These are phyloP conservation scores for Hemileccinum rubropunctum DNA, from an alignment of 768 basidiomycete species.

Conservation along the genomic window DNA sequence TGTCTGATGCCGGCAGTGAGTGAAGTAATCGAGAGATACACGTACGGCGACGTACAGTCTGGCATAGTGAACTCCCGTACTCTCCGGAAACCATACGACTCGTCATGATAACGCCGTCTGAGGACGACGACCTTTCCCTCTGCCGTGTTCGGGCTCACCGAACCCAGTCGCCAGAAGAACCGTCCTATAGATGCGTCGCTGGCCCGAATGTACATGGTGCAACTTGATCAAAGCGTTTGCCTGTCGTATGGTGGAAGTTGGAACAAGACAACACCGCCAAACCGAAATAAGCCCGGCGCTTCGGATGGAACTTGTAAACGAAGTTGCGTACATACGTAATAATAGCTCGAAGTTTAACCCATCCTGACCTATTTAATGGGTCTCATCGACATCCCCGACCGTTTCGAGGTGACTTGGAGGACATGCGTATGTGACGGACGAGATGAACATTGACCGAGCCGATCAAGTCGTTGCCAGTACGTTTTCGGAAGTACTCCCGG, in stretches of 20 bases:
- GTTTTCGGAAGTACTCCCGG: too few relatives aligned
- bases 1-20: conserved; percentile 43
- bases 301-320: conserved; percentile 19
- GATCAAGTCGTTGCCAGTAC: too few relatives aligned
- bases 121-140: conserved; percentile 21
- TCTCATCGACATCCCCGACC: too few relatives aligned
- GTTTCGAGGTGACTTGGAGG: too few relatives aligned
- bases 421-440: too few relatives aligned
- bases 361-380: too few relatives aligned
- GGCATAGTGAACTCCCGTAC: conserved; percentile 60
- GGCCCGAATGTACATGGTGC: conserved; percentile 17
- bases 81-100: conserved; percentile 76
- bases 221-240: neutral
- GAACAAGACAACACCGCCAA: neutral
- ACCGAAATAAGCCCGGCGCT: neutral
- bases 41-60: conserved; percentile 54
- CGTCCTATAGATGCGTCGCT: conserved; percentile 12
- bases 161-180: conserved; percentile 8
- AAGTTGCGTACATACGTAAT: neutral
- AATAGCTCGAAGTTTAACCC: neutral
- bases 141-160: neutral
- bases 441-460: too few relatives aligned
- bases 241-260: neutral
- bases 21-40: neutral
- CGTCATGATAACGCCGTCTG: conserved; percentile 61